Evolutionary conservation across 1,139 yeast genomes (phyloP), one percentile per base, ranked within the genome.

Genomic region (Candida glucosophila): DNA sequence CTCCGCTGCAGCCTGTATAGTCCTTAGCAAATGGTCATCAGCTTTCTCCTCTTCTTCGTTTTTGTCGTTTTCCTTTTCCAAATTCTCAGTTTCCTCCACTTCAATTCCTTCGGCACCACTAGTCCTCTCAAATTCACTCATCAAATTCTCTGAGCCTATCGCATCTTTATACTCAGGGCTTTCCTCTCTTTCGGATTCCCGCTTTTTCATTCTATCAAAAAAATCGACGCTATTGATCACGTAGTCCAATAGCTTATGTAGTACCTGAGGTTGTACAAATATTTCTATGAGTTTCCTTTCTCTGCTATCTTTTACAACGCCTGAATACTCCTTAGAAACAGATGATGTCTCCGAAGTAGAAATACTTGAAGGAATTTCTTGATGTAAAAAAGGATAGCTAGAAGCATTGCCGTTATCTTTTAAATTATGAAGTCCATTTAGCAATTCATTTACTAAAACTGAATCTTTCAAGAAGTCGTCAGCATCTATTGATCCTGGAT

Each of bases 191-290:
- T 44, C 40, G 12, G 31, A 36, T 23, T 58, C 65, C 27, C 46
- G 43, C n/a, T 43, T 20, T 9, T 40, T 37, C 27, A 48, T 41
- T 6, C 49, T 47, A 26, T 60, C 46, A 36, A 58, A 64, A 32
- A 55, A 61, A 15, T 51, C 60, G 14, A 64, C 69, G 36, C 69
- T 58, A 13, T 37, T 31, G 16, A 47, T 54, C 5, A 59, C 35
- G 33, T 51, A 49, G 23, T 61, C 67, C 20, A 59, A 41, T 17
- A 64, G 50, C 3, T 69, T 70, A 26, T 45, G 49, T 26, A 66
- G 44, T 12, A 66, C 53, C 32, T 64, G 70, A 12, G 71, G 70
- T 35, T 64, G 71, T 26, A 63, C 47, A 20, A 66, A 43, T 17
- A 66, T 40, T 33, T 65, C 72, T 22, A 66, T 34, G 22, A 66